These are phyloP conservation scores for Dichomitus squalens DNA, from an alignment of 1,284 basidiomycete genomes.

Conservation along the genomic window DNA sequence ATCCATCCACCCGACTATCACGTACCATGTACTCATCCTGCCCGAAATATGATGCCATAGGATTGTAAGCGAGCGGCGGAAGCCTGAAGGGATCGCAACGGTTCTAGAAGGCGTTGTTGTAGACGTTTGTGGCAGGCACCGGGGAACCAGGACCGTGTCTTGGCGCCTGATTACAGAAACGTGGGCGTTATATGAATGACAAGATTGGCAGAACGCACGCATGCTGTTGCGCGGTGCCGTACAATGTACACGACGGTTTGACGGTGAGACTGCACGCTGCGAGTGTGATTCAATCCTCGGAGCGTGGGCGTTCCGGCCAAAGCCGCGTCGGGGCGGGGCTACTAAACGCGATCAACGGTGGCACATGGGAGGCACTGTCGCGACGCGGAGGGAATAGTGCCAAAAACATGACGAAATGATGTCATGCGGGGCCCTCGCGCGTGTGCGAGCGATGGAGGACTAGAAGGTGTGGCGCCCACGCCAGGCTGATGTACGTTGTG, in stretches of 20 bases:
- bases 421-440: constrained; percentile 10
- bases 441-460: neutral
- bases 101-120: neutral
- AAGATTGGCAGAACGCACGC: too few species aligned
- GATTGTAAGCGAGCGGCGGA: neutral
- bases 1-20: neutral
- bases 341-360: neutral
- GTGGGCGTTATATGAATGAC: neutral
- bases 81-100: neutral
- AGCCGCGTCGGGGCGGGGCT: too few species aligned
- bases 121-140: neutral
- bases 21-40: constrained; percentile 9
- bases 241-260: too few species aligned
- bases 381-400: neutral
- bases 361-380: constrained; percentile 2
- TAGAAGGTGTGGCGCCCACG: neutral
- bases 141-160: neutral
- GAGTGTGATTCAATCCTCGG: too few species aligned
- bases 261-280: too few species aligned
- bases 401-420: constrained; percentile 5
- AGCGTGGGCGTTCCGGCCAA: too few species aligned
- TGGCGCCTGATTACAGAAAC: neutral
- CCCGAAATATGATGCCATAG: constrained; percentile 6
- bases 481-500: neutral
- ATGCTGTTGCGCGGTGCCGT: neutral